Evolutionary conservation across 208 protist genomes (phyloP).

Genomic region (Crithidia bombi): DNA sequence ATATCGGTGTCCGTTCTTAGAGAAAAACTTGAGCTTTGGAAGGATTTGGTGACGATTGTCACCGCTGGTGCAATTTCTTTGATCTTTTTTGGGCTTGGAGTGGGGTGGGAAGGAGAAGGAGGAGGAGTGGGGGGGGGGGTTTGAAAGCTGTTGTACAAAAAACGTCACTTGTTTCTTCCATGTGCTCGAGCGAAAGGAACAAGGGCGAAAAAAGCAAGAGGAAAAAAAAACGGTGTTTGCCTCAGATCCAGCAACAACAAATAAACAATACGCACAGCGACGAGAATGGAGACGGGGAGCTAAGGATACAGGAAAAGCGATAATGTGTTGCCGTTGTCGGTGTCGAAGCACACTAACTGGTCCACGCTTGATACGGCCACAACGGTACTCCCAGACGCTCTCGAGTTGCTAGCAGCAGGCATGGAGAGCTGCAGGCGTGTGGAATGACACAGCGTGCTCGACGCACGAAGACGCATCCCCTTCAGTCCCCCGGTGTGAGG

Average conservation of each 20-base stretch:
- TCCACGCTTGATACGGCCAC: constrained; percentile 31
- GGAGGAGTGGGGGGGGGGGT: too few species aligned
- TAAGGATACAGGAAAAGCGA: constrained; percentile 7
- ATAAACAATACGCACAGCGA: background rate
- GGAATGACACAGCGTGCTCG: background rate
- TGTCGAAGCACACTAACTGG: constrained; percentile 29
- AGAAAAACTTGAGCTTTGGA: too few species aligned
- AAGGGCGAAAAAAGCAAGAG: background rate
- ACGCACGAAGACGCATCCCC: background rate
- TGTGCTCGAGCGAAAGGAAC: too few species aligned
- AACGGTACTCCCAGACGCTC: background rate
- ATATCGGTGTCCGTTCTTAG: too few species aligned
- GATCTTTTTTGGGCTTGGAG: too few species aligned
- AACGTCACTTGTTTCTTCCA: too few species aligned
- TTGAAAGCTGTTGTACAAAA: too few species aligned
- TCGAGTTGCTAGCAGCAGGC: background rate
- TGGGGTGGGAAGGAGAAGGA: too few species aligned
- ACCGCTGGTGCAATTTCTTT: too few species aligned
- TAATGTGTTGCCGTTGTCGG: constrained; percentile 21
- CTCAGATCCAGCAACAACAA: background rate
- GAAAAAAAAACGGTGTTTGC: background rate
- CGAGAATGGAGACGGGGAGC: background rate
- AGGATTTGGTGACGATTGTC: too few species aligned
- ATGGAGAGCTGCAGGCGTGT: constrained; percentile 8
- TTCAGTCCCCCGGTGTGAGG: background rate